A percentile compares a stretch with the other conserved stretches of the same genome.
phyloP scores from a whole-genome alignment of 306 rosid genomes.

The Vicia faba region DNA sequence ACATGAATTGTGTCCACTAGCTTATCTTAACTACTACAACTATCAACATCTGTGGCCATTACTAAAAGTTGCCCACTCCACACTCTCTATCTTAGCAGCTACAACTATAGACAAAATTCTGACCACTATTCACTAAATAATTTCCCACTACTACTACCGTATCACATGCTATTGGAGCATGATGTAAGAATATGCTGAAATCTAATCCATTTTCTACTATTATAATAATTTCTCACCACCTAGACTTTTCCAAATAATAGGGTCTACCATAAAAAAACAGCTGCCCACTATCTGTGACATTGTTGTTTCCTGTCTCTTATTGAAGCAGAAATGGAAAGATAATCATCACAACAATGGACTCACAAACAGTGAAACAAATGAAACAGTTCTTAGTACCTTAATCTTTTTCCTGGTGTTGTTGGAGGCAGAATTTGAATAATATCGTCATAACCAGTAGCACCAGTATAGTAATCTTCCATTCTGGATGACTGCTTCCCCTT shows the following conservation, averaged over 20 bases:
- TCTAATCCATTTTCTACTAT: not conserved
- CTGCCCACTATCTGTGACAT: not conserved
- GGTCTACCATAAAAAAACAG: not conserved
- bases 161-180: not conserved
- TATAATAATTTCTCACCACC: no score
- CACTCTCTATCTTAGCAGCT: not conserved
- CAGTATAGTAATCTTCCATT: constrained; percentile 32
- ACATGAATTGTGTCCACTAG: not conserved
- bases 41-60: not conserved
- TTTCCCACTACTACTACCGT: not conserved
- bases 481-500: constrained; percentile 33
- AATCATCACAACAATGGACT: not conserved
- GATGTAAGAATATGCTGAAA: not conserved
- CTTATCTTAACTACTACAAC: not conserved
- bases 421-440: not conserved
- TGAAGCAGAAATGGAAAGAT: not conserved
- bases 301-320: not conserved
- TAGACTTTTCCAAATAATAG: not conserved
- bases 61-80: not conserved
- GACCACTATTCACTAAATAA: not conserved
- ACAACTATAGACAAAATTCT: not conserved
- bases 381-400: constrained; percentile 43
- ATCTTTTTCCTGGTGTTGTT: constrained; percentile 36
- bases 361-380: not conserved
- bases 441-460: not conserved